Base-by-base conservation (phyloP, 2,329 filamentous ascomycete species). In the Acephala macrosclerotiorum region DNA sequence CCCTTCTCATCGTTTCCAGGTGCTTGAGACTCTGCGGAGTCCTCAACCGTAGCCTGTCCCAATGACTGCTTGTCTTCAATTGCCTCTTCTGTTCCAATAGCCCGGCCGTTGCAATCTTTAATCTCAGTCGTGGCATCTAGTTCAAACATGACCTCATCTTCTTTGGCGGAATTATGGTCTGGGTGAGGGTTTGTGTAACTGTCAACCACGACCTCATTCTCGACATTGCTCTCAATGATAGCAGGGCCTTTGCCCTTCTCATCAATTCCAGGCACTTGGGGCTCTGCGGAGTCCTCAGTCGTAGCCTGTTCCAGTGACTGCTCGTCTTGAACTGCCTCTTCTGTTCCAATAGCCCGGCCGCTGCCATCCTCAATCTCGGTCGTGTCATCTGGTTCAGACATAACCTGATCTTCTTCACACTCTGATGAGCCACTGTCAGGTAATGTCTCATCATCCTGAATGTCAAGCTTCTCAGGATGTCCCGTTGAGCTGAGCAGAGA, bases 371-470 rank as follows among this genome's bases (percentile, higher is more conserved):
- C 45, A 12, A 22, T 7, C 11, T 22, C 12, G 40, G 6, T 42
- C 14, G n/a, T 42, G 40, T 6, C 16, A 6, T n/a, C 16, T 42
- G 4, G 3, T 20, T 49, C 20, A 7, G 25, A 6, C 20, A 25
- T 20, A 14, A 26, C n/a, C 3, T 9, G 25, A 29, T 29, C 25
- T 29, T 53, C 49, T 14, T 3, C 49, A 18, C 14, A 16, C 25
- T 29, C 49, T 33, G 25, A 53, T 53, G 9, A 25, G 6, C 25
- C 45, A n/a, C 45, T 49, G 9, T 49, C 45, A 7, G 45, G 45
- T 49, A 49, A 49, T 49, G 45, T 22, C n/a, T 49, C 45, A 22
- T 53, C 49, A 6, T 53, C 49, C 6, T 53, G 49, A 25, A 53
- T 29, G 3, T 53, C 49, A 14, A 29, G 12, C 26, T 33, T 18